Conservation (phyloP, 1,139 yeast species). For the Suhomyces chickasaworum region DNA sequence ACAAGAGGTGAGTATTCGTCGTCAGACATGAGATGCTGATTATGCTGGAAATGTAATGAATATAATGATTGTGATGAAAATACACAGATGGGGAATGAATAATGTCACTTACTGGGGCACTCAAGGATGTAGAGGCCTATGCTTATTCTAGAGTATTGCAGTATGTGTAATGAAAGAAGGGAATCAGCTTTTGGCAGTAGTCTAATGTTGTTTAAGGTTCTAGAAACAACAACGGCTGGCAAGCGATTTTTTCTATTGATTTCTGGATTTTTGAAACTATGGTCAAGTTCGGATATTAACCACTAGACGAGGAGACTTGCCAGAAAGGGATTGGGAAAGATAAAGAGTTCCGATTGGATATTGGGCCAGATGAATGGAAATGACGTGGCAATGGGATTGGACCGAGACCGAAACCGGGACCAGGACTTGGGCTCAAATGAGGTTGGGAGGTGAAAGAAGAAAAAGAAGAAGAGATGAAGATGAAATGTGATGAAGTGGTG, state of each 20-base stretch:
- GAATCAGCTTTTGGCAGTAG: no score
- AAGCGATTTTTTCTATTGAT: no score
- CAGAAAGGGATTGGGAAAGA: not conserved
- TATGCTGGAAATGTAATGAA: not conserved
- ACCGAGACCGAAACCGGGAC: no score
- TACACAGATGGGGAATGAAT: no score
- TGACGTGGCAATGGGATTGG: not conserved
- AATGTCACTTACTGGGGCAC: no score
- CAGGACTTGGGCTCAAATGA: not conserved
- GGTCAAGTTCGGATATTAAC: not conserved
- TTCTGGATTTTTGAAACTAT: no score
- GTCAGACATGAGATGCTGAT: slow-evolving; percentile 5
- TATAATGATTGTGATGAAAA: no score
- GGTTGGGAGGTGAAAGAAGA: not conserved
- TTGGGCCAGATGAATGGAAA: not conserved
- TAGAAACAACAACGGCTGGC: not conserved
- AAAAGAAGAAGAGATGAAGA: not conserved
- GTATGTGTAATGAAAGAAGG: no score
- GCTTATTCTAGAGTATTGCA: no score
- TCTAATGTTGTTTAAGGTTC: not conserved
- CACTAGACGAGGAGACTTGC: not conserved
- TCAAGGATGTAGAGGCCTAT: no score
- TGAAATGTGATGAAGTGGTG: not conserved
- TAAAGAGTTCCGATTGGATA: not conserved
- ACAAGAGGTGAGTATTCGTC: slow-evolving; percentile 22